Evolutionary conservation across 768 basidiomycete genomes (phyloP), one percentile per base, ranked within the genome.

Genomic region (Pulveroboletus sp.): DNA sequence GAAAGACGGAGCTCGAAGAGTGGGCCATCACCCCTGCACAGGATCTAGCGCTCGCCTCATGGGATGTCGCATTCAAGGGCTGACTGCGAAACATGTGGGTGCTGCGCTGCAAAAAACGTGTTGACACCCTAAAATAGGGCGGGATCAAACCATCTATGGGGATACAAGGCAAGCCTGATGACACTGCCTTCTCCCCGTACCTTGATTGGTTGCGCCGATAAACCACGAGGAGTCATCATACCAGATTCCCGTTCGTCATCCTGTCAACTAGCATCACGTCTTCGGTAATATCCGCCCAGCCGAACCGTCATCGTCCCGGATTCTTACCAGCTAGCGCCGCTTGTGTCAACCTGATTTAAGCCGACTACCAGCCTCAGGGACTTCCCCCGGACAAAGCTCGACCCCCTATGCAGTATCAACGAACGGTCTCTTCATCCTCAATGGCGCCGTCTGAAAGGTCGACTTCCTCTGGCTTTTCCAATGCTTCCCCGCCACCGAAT

Each of bases 41-140:
- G 43, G 52, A 54, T 57, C 51, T 55, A 55, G 58, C 55, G 50
- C 62, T 50, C 46, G 44, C 66, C 68, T 66, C 66, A 64, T 69
- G 68, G 58, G 33, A 11, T 48, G 33, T 57, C 51, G 53, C 54
- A 51, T 58, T 54, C 51, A 46, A 54, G 49, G 44, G 53, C 21
- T 49, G 43, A 53, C 58, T 47, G 48, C 43, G 50, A 49, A 53
- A 64, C 68, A 69, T 56, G 66, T 47, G 58, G 55, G 49, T 57
- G 51, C 64, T 68, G 68, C 63, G 64, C 56, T 56, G 66, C 62
- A 64, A 52, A 54, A 55, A 68, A 68, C 67, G 67, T 68, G 67
- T 68, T 56, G 33, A 31, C 13, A 31, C 37, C 57, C 62, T 55
- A 62, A 69, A 69, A 64, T 56, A 56, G 57, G 55, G 48, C 51